Conservation (phyloP, 2,329 filamentous ascomycete genomes). For the Colletotrichum brevisporum region DNA sequence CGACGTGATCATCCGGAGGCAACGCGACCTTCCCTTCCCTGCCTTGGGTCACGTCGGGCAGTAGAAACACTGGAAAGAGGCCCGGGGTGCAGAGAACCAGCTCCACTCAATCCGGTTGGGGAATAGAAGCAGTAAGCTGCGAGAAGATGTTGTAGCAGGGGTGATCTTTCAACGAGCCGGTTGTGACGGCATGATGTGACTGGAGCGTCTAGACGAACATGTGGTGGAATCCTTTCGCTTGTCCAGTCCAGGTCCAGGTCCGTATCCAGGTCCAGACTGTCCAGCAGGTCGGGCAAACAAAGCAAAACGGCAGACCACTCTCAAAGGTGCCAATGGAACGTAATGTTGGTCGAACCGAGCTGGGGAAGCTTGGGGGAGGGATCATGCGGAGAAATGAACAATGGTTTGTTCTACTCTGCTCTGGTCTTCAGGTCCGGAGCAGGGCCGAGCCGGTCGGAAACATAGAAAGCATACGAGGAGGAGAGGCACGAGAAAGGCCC, state of each 20-base stretch:
- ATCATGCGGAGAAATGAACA: slow-evolving; percentile 7
- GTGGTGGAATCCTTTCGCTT: slow-evolving; percentile 36
- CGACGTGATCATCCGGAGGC: slow-evolving; percentile 33
- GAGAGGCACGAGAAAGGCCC: slow-evolving; percentile 8
- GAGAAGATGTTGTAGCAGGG: slow-evolving; percentile 22
- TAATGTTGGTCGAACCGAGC: slow-evolving; percentile 18
- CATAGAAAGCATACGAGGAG: slow-evolving; percentile 5
- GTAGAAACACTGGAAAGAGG: slow-evolving; percentile 5
- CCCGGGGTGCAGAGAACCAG: slow-evolving; percentile 29
- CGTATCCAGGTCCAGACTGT: neutral
- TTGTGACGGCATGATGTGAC: slow-evolving; percentile 37
- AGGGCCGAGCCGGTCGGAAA: slow-evolving; percentile 16
- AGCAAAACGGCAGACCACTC: neutral
- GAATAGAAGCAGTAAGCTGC: slow-evolving; percentile 1
- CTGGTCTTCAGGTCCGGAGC: slow-evolving; percentile 25
- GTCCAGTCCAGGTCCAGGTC: slow-evolving; percentile 14
- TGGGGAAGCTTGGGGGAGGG: slow-evolving; percentile 11
- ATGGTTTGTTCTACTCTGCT: neutral
- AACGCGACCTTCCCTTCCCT: slow-evolving; percentile 10
- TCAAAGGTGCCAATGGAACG: slow-evolving; percentile 3
- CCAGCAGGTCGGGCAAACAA: slow-evolving; percentile 11
- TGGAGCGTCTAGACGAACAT: slow-evolving; percentile 41
- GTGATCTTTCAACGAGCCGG: slow-evolving; percentile 21
- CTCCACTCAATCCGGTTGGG: slow-evolving; percentile 27
- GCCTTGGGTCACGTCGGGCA: slow-evolving; percentile 1